These are phyloP conservation scores for Filobasidium uniguttulatum DNA, from an alignment of 1,284 basidiomycete species.

Conservation along the genomic window DNA sequence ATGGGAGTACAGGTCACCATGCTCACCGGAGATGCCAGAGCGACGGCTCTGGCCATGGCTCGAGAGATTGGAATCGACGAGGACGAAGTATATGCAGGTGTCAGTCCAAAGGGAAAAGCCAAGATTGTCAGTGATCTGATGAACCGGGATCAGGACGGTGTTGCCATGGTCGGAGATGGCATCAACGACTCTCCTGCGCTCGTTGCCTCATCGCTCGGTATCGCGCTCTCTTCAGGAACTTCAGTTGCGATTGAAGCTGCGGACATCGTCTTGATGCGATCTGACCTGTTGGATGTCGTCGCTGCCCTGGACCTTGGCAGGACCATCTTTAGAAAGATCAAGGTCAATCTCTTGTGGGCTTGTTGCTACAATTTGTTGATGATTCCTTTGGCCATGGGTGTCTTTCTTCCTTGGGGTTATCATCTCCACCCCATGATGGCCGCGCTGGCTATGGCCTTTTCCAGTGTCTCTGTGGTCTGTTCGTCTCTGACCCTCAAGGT, in stretches of 20 bases:
- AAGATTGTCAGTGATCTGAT: conserved; percentile 65
- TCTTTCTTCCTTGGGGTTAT: conserved; percentile 80
- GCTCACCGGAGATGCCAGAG: conserved; percentile 77
- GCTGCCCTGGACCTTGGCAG: conserved; percentile 83
- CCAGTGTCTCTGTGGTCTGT: conserved; percentile 85
- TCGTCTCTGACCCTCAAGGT: conserved; percentile 69
- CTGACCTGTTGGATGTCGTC: conserved; percentile 89
- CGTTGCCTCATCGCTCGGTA: conserved; percentile 85
- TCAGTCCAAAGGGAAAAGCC: conserved; percentile 88
- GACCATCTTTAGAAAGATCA: conserved; percentile 80
- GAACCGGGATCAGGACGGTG: conserved; percentile 51
- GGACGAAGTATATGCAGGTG: conserved; percentile 68
- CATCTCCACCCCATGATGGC: conserved; percentile 98
- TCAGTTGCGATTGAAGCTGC: conserved; percentile 96
- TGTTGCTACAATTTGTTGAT: conserved; percentile 86
- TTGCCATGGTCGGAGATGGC: conserved; percentile 97
- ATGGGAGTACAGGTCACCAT: conserved; percentile 86
- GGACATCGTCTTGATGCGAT: conserved; percentile 92
- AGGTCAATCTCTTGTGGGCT: conserved; percentile 72
- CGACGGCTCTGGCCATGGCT: conserved; percentile 72
- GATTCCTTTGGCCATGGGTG: conserved; percentile 96
- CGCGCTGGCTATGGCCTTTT: conserved; percentile 94
- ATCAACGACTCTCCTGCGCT: conserved; percentile 98
- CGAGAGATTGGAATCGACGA: conserved; percentile 68
- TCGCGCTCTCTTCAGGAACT: conserved; percentile 88